phyloP scores from a whole-genome alignment of 306 rosid genomes.

The peach (Prunus persica) region DNA sequence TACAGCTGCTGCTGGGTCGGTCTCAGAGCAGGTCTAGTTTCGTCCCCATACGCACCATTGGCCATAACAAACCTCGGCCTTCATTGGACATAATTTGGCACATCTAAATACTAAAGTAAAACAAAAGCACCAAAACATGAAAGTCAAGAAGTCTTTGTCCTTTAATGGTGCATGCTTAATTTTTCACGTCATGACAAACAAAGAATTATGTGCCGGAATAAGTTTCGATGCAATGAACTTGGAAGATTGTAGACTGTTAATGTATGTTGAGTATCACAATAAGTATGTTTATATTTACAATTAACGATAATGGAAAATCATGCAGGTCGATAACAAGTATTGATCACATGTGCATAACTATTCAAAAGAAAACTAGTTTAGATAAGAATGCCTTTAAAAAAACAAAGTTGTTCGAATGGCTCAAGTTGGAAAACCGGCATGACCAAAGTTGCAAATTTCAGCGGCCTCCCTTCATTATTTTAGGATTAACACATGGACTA shows the following conservation, averaged over 20 bases:
- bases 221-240: neutral
- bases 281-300: too few species aligned
- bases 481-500: neutral
- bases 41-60: neutral
- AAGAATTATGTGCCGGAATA: neutral
- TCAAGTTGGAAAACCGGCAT: neutral
- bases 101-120: neutral
- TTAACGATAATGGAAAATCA: too few species aligned
- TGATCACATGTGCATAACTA: too few species aligned
- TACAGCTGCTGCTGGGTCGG: constrained; percentile 1
- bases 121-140: neutral
- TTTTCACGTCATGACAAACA: neutral
- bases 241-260: too few species aligned
- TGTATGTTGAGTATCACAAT: too few species aligned
- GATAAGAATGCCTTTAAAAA: too few species aligned
- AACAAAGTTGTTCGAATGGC: neutral
- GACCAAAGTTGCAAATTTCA: neutral
- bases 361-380: too few species aligned
- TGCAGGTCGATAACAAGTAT: too few species aligned
- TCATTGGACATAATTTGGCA: neutral
- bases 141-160: neutral
- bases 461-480: neutral
- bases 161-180: neutral
- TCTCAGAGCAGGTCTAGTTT: neutral
- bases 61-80: neutral